phyloP scores from a whole-genome alignment of 495 filamentous ascomycete species.

The Aspergillus sclerotiicarbonarius region DNA sequence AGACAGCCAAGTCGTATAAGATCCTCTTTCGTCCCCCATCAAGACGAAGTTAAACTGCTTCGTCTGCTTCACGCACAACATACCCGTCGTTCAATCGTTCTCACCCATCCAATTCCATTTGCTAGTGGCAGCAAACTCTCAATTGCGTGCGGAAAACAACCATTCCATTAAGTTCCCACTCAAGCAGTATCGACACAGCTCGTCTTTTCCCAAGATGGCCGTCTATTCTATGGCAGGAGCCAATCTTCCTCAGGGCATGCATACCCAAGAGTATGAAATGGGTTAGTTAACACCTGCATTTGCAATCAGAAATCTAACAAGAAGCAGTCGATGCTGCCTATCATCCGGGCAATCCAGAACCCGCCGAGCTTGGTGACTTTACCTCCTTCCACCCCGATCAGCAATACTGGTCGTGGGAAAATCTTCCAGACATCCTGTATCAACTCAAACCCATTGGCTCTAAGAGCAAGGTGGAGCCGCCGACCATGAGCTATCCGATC shows the following conservation, averaged over 20 bases:
- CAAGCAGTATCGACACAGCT: background rate
- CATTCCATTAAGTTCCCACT: background rate
- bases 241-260: background rate
- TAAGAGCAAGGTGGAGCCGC: background rate
- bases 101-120: too few species aligned
- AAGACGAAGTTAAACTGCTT: background rate
- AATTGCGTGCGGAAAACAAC: background rate
- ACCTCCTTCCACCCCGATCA: slow-evolving; percentile 15
- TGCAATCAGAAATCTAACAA: background rate
- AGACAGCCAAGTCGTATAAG: background rate
- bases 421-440: slow-evolving; percentile 20
- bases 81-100: background rate
- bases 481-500: slow-evolving; percentile 11
- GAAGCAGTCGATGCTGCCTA: slow-evolving; percentile 6
- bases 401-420: slow-evolving; percentile 16
- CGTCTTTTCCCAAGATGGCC: background rate
- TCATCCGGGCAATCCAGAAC: slow-evolving; percentile 16
- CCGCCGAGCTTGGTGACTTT: slow-evolving; percentile 9
- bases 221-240: background rate
- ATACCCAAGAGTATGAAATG: background rate
- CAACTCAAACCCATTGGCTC: slow-evolving; percentile 10
- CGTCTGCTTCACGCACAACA: background rate
- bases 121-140: too few species aligned
- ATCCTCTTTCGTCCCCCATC: background rate
- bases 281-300: background rate